Conservation (phyloP, 1,284 basidiomycete genomes). For the Tilletiopsis washingtonensis region DNA sequence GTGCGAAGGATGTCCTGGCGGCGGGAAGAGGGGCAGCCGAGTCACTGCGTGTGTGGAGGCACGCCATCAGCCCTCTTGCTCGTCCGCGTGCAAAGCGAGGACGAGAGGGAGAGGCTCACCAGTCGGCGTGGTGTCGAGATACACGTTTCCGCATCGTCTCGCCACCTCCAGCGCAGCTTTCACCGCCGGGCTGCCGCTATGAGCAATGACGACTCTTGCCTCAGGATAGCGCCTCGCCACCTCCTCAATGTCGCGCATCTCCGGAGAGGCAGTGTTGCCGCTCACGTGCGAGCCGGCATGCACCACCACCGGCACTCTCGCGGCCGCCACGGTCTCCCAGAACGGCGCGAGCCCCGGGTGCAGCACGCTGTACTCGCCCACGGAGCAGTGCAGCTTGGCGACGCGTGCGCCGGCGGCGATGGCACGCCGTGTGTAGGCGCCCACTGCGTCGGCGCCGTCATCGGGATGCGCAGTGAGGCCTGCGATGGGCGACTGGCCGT, state of each 20-base stretch:
- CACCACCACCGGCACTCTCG: slow-evolving; percentile 2
- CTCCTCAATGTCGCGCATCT: slow-evolving; percentile 1
- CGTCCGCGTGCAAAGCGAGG: not conserved
- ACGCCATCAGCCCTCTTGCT: not conserved
- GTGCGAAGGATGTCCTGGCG: not conserved
- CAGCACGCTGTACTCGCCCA: slow-evolving; percentile 4
- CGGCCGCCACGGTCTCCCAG: not conserved
- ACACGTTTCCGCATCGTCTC: slow-evolving; percentile 1
- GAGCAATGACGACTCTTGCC: slow-evolving; percentile 4
- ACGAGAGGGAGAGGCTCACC: not conserved
- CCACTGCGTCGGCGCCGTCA: slow-evolving; percentile 2
- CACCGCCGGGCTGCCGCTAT: slow-evolving; percentile 3
- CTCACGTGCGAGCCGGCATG: slow-evolving; percentile 2
- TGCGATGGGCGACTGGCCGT: not conserved
- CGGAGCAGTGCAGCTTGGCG: slow-evolving; percentile 8
- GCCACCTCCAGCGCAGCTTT: slow-evolving; percentile 3
- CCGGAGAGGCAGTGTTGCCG: slow-evolving; percentile 3
- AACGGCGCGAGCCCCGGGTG: slow-evolving; percentile 1
- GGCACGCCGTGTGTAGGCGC: not conserved
- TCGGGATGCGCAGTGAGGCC: slow-evolving; percentile 5
- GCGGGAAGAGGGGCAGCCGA: not conserved
- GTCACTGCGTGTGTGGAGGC: slow-evolving; percentile 1
- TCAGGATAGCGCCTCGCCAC: slow-evolving; percentile 1
- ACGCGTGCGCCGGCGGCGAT: not conserved
- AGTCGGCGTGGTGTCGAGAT: slow-evolving; percentile 8